Evolutionary conservation across 164 flowering plant genomes (phyloP).

Genomic region (Berberis thunbergii): DNA sequence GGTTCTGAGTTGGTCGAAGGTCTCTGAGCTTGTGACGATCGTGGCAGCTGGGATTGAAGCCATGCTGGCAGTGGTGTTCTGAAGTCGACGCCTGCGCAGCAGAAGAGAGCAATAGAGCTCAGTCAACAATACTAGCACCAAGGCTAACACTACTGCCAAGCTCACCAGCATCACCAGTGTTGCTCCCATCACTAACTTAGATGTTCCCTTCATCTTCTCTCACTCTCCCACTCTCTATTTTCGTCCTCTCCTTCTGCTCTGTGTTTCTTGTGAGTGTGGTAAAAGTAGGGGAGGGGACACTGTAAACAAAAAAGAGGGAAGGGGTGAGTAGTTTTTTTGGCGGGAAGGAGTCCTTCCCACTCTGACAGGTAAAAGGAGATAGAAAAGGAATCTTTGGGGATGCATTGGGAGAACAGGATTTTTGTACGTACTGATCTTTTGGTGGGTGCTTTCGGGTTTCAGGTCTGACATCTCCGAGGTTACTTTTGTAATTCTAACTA

Average conservation of each 20-base stretch:
- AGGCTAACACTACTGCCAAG: conserved; percentile 49
- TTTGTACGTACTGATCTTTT: conserved; percentile 6
- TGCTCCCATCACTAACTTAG: conserved; percentile 70
- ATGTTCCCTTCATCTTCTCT: conserved; percentile 40
- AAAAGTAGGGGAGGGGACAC: not conserved
- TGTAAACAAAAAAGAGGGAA: not conserved
- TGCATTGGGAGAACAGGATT: conserved; percentile 8
- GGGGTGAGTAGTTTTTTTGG: conserved; percentile 20
- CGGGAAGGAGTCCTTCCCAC: conserved; percentile 31
- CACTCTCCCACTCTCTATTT: conserved; percentile 9
- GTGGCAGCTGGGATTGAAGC: conserved; percentile 4
- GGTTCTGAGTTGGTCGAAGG: conserved; percentile 1
- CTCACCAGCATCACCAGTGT: conserved; percentile 49
- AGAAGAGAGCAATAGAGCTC: conserved; percentile 88
- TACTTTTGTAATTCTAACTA: conserved; percentile 10
- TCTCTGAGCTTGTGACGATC: not conserved
- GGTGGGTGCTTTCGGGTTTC: conserved; percentile 1
- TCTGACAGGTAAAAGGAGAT: not conserved
- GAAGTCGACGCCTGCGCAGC: conserved; percentile 33
- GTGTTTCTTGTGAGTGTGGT: not conserved
- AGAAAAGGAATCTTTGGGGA: conserved; percentile 5
- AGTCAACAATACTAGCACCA: conserved; percentile 56
- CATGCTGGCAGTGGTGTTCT: conserved; percentile 7
- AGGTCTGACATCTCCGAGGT: conserved; percentile 18
- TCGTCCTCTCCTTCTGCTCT: not conserved